A percentile compares a stretch with the other conserved stretches of the same genome.
phyloP scores from a whole-genome alignment of 2,329 filamentous ascomycete species.

The Colletotrichum sp. region DNA sequence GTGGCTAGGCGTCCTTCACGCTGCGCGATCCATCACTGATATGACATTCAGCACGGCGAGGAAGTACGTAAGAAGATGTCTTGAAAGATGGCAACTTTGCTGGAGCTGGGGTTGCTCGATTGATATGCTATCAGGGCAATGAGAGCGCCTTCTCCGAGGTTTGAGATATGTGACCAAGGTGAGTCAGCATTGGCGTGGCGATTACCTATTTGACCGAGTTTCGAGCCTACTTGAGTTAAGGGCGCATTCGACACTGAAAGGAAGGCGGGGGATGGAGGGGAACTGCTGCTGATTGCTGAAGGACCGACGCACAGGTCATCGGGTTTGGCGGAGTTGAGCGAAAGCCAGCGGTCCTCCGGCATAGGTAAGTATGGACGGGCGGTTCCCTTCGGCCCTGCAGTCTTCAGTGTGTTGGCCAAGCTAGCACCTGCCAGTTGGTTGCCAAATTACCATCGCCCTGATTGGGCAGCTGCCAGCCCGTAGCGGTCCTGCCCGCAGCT shows the following conservation, averaged over 20 bases:
- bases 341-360: not conserved
- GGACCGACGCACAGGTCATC: conserved; percentile 8
- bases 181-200: conserved; percentile 18
- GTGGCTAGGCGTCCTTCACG: not conserved
- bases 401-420: not conserved
- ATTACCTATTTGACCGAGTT: conserved; percentile 4
- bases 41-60: not conserved
- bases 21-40: not conserved
- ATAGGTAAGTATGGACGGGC: not conserved
- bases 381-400: not conserved
- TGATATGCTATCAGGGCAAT: not conserved
- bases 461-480: not conserved
- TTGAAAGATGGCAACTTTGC: not conserved
- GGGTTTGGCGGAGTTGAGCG: not conserved
- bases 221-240: not conserved
- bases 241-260: not conserved
- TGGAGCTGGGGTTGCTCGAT: not conserved
- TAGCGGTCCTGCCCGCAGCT: not conserved
- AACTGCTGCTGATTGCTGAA: not conserved
- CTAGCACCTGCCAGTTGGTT: not conserved
- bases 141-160: conserved; percentile 8
- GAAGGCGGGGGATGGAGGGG: not conserved
- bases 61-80: not conserved
- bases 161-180: not conserved
- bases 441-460: not conserved